These are phyloP conservation scores for Neospora caninum DNA, from an alignment of 169 alveolate species.

Conservation along the genomic window DNA sequence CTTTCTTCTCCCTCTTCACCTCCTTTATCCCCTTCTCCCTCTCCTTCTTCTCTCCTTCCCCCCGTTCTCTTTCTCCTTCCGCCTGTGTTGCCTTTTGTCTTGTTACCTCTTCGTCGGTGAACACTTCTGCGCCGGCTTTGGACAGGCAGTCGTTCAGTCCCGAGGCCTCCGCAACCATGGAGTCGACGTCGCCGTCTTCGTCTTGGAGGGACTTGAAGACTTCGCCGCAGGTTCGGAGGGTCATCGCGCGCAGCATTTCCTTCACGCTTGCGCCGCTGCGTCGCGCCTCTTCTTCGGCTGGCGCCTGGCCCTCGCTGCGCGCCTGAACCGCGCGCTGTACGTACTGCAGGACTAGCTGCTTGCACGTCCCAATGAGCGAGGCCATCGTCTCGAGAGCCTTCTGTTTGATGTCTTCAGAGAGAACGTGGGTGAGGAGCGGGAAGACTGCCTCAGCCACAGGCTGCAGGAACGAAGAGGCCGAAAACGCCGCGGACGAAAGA, in stretches of 20 bases:
- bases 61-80: no score
- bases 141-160: conserved; percentile 47
- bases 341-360: not conserved
- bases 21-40: not conserved
- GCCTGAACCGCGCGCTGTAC: not conserved
- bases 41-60: no score
- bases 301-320: not conserved
- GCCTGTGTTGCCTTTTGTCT: no score
- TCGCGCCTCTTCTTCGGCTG: not conserved
- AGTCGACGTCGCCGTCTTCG: conserved; percentile 67
- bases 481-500: not conserved
- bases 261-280: conserved; percentile 46
- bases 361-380: conserved; percentile 74
- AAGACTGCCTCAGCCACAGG: conserved; percentile 75
- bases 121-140: conserved; percentile 39
- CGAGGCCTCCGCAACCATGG: conserved; percentile 37
- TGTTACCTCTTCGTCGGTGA: conserved; percentile 41
- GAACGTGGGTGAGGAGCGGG: conserved; percentile 78
- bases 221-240: conserved; percentile 68
- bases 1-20: not conserved
- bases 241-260: conserved; percentile 76
- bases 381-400: conserved; percentile 84
- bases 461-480: not conserved
- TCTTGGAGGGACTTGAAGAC: conserved; percentile 69
- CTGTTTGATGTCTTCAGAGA: conserved; percentile 83